Evolutionary conservation across 345 rosid species (phyloP).

Genomic region (Lepidium didymum): DNA sequence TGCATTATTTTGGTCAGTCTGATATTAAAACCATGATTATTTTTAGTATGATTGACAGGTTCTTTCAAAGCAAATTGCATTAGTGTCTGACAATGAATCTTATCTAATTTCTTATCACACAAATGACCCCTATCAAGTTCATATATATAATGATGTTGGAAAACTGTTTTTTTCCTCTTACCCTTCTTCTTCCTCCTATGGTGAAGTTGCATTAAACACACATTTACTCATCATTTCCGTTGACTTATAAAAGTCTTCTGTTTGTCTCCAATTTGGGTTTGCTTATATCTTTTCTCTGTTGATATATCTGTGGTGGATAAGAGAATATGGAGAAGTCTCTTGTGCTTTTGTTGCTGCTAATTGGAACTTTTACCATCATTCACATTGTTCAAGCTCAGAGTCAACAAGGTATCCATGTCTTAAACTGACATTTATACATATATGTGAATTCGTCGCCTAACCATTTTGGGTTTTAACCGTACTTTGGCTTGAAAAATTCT

Average conservation of each 20-base stretch:
- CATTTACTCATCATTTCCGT: neutral
- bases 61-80: neutral
- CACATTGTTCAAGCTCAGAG: constrained; percentile 22
- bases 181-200: neutral
- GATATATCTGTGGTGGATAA: neutral
- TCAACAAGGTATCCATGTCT: constrained; percentile 24
- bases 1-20: neutral
- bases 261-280: neutral
- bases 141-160: neutral
- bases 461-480: neutral
- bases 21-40: neutral
- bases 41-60: neutral
- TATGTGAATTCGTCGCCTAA: neutral
- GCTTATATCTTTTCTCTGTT: neutral
- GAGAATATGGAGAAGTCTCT: constrained; percentile 11
- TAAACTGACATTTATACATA: neutral
- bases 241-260: neutral
- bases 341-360: neutral
- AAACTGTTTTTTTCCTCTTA: neutral
- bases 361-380: neutral
- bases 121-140: neutral
- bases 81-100: neutral
- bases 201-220: neutral
- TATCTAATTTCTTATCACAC: neutral
- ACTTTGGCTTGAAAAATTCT: neutral